phyloP scores from a whole-genome alignment of 73 alveolate species.

The Tetrahymena borealis region DNA sequence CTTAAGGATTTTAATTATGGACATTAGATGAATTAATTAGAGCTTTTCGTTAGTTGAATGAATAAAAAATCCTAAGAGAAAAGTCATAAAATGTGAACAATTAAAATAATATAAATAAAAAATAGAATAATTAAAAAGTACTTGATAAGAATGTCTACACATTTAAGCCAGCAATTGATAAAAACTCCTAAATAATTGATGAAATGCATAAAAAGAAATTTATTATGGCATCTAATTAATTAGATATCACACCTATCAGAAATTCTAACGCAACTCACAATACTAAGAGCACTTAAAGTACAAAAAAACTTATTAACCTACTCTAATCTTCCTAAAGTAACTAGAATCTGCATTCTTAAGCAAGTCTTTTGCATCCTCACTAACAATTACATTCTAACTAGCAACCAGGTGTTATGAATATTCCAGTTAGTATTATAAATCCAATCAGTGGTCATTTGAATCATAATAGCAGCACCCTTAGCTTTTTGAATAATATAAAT shows the following conservation, averaged over 20 bases:
- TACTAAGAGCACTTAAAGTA: not conserved
- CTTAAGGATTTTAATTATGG: not conserved
- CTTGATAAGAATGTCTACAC: not conserved
- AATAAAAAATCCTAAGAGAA: not conserved
- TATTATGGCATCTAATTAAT: not conserved
- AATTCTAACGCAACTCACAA: not conserved
- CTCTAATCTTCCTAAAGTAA: conserved; percentile 1
- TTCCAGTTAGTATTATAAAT: not conserved
- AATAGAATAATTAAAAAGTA: not conserved
- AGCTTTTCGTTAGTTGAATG: not conserved
- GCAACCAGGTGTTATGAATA: no score
- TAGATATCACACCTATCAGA: not conserved
- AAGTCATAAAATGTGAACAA: not conserved
- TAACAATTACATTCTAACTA: no score
- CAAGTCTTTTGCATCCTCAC: not conserved
- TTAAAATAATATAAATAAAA: not conserved
- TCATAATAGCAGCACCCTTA: not conserved
- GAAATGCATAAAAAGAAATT: not conserved
- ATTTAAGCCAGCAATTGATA: not conserved
- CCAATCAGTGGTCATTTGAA: not conserved
- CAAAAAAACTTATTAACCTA: not conserved
- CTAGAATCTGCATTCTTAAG: conserved; percentile 2
- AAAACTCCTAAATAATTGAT: not conserved
- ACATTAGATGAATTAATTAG: not conserved
- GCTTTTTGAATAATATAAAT: not conserved